Base-by-base conservation (phyloP, 2,329 filamentous ascomycete species). In the Exophiala sp. region DNA sequence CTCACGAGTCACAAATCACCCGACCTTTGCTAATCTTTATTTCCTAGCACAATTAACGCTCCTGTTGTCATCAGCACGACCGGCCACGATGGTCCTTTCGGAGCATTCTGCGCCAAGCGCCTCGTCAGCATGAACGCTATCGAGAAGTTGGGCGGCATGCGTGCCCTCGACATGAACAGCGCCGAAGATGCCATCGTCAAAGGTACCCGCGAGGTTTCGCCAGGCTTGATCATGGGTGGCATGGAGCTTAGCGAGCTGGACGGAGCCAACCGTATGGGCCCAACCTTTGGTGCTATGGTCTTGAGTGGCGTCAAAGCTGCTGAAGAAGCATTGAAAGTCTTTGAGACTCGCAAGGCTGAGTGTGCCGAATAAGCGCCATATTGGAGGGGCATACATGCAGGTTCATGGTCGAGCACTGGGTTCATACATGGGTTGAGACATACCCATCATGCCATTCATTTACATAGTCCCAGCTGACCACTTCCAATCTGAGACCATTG, bases 181-280 rank as follows among this genome's bases (percentile, higher is more conserved):
- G 91, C 91, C 41, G 91, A 96, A 72, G 91, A 96, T 65, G 90
- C 91, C 44, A 96, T 96, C 64, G 91, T 96, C 69, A 95, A 94
- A 79, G 80, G 87, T 63, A 96, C 91, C 5, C 85, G 91, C 57
- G 91, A 96, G 78, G 81, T 96, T 56, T 84, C 91, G 11, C 89
- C 89, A 5, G 91, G 91, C 24, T 77, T 96, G 60, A 90, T 96
- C 65, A 87, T 95, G n/a, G 91, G 91, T 49, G 91, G 91, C 36
- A 96, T 96, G 91, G 91, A 96, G 72, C 77, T 96, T 62, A 89
- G 85, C 55, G 91, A 96, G 73, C 85, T 95, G 32, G 91, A 96
- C 66, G 91, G 90, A 14, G 89, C 89, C 58, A 95, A 95, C 76
- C 83, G 91, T 49, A 96, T 96, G 91, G 91, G 82, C 2, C 88